Evolutionary conservation across 2,329 filamentous ascomycete genomes (phyloP), one percentile per base, ranked within the genome.

Genomic region (Neopestalotiopsis clavispora): DNA sequence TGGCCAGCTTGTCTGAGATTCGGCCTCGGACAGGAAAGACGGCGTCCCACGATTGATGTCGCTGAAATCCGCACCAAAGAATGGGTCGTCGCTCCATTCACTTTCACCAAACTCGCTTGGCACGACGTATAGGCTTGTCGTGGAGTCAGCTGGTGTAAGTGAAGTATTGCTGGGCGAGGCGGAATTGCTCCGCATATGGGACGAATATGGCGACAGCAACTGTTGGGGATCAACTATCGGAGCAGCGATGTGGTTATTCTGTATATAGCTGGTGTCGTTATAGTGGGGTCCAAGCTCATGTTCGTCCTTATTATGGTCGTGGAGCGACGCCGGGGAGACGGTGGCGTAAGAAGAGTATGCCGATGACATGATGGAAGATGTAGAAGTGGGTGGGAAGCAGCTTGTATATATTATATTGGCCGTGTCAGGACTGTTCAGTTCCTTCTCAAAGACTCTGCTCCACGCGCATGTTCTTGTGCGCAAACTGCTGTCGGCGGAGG

Each of bases 121-220:
- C 71, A 85, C 87, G 71, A 84, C 79, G 71, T 84, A 85, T 58
- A 82, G 75, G 30, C 80, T 82, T 3, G 84, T 84, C 65, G 82
- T 77, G 14, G 86, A 87, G 69, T 85, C 86, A 71, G 83, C 83
- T 12, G 86, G 86, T 0, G 86, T 87, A 68, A 84, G 75, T 65
- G 79, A 78, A 71, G 76, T 79, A 65, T 78, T 71, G 38, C 75
- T 74, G 23, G 84, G 83, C 2, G 83, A 85, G 28, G 78, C 75
- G 57, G 80, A 80, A 75, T 73, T 79, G 72, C 80, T 81, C 62
- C 73, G 79, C 56, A 77, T 73, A 67, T 82, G 81, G 68, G 84
- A 84, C 68, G 85, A 81, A 70, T 80, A 80, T 40, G 83, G 80
- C 65, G 83, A 83, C 71, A 85, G 76, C 65, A 83, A 76, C 73